Base-by-base conservation (phyloP, 257 asterid species). In the Solanum clarkiae region DNA sequence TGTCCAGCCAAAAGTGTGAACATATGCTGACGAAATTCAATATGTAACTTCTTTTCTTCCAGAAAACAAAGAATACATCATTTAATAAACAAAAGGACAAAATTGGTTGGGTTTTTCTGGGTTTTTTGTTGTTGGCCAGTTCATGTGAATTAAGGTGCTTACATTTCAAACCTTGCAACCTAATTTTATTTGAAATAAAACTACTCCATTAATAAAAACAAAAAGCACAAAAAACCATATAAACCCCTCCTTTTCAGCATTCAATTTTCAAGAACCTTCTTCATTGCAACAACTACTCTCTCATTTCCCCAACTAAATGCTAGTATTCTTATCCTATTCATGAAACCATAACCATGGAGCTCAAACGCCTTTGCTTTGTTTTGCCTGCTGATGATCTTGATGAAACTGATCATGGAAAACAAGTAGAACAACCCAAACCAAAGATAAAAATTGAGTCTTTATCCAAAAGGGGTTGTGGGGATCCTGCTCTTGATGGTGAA, bases 311-410 rank as follows among this genome's bases (percentile, higher is more conserved):
- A 79, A 53, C 47, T 51, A 77, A 77, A 77, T 77, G 47, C 22
- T 24, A 26, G 32, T 75, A 14, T 75, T 5, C 79, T 63, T 32
- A 20, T 54, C 71, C 68, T 11, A 20, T 60, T 80, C 44, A 55
- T 80, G 18, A 54, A 54, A 26, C 44, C 18, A 18, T 57, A 71
- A 85, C 88, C 86, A 95, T 95, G 99, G 93, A 92, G 71, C 70
- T 92, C 36, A 94, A 92, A 87, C 88, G 88, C 84, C 84, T 93
- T 8, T 96, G 98, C 53, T 93, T 91, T 91, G 86, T 94, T 72
- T 82, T 93, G 29, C 98, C 99, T 1, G 7, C 90, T 1, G 95
- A 93, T 2, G 95, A 93, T 17, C 69, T 70, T 17, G 93, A 89
- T 53, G 94, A 89, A 36, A 32, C 86, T 11, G 84, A 82, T 42